Evolutionary conservation across 1,284 basidiomycete genomes (phyloP).

Genomic region (Boletus sp.): DNA sequence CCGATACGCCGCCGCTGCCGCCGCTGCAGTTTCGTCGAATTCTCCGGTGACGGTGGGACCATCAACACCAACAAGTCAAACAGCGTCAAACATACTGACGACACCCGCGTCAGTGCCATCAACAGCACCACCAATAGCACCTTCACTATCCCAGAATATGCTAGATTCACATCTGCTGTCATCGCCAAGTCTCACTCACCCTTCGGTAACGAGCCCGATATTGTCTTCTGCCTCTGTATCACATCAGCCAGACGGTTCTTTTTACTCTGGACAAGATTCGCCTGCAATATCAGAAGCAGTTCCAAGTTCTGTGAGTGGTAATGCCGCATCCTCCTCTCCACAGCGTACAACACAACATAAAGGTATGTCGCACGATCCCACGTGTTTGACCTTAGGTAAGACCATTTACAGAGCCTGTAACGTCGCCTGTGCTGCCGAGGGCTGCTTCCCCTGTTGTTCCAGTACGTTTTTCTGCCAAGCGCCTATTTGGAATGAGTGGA

Average conservation of each 20-base stretch:
- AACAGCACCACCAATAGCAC: constrained; percentile 37
- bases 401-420: constrained; percentile 35
- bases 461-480: constrained; percentile 30
- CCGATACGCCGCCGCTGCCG: constrained; percentile 88
- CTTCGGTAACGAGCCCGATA: constrained; percentile 74
- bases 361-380: constrained; percentile 35
- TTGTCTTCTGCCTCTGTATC: constrained; percentile 72
- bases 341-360: constrained; percentile 40
- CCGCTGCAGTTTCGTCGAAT: constrained; percentile 65
- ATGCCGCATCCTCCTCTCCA: constrained; percentile 57
- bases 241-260: constrained; percentile 65
- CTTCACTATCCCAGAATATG: constrained; percentile 38
- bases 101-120: constrained; percentile 32
- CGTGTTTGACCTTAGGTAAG: constrained; percentile 24
- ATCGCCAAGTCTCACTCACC: constrained; percentile 77
- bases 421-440: constrained; percentile 37
- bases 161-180: constrained; percentile 52
- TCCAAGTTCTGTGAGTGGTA: constrained; percentile 49
- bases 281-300: constrained; percentile 69
- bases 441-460: constrained; percentile 37
- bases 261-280: constrained; percentile 65
- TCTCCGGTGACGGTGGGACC: constrained; percentile 24
- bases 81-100: constrained; percentile 27
- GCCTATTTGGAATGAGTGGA: constrained; percentile 14
- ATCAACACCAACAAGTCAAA: constrained; percentile 39